phyloP scores from a whole-genome alignment of 306 rosid species.

The Senna siamea region DNA sequence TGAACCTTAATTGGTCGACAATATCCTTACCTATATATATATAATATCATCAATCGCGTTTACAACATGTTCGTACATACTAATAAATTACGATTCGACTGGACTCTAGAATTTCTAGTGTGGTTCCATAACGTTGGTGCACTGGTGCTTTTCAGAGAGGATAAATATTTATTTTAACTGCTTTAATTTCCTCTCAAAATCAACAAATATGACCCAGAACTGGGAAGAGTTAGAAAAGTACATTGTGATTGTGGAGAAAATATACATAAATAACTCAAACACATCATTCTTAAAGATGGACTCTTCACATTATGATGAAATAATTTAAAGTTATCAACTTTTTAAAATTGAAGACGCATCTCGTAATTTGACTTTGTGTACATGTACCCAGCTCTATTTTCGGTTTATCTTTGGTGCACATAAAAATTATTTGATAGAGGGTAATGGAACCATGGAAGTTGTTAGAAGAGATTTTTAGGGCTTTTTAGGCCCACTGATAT shows the following conservation, averaged over 20 bases:
- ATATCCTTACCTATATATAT: not conserved
- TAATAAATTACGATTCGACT: not conserved
- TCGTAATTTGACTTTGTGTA: no score
- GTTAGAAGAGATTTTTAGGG: not conserved
- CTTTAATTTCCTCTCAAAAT: not conserved
- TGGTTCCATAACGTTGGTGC: not conserved
- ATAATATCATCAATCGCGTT: not conserved
- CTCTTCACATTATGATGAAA: not conserved
- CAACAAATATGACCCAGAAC: not conserved
- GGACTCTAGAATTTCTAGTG: not conserved
- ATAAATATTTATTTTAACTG: not conserved
- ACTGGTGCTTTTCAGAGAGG: not conserved
- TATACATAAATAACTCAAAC: not conserved
- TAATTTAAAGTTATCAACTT: not conserved
- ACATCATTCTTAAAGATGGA: not conserved
- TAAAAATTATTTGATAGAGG: not conserved
- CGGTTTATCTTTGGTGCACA: no score
- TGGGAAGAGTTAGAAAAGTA: not conserved
- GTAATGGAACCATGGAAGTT: no score
- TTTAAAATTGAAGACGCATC: not conserved
- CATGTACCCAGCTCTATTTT: no score
- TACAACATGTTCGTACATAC: not conserved
- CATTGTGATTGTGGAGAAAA: not conserved
- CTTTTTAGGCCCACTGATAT: not conserved
- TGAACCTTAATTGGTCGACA: constrained; percentile 13